Evolutionary conservation across 2,329 filamentous ascomycete genomes (phyloP), one percentile per base, ranked within the genome.

Genomic region (Aspergillus piperis): DNA sequence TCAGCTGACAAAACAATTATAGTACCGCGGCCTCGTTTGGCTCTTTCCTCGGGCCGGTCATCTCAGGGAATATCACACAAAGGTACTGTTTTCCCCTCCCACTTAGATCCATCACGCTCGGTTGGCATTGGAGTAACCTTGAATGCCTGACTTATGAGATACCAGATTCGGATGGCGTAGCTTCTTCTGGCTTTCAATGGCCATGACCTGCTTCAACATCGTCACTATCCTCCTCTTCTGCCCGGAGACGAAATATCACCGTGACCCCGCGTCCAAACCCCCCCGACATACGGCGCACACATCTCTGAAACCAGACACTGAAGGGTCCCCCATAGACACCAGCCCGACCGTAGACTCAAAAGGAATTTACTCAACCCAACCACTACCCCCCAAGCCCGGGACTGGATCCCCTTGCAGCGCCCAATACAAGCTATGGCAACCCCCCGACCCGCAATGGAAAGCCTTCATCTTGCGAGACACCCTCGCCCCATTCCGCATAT

Each of bases 151-250:
- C 15, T 11, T 8, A 30, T 11, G 6, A 7, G 2, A 5, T 13
- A 10, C 2, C 30, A 61, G 54, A 42, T 57, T 51, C 21, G 59
- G 54, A 4, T 61, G 59, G 59, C 48, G 54, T 5, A 61, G 59
- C 54, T 61, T 61, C 32, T 61, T 57, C 54, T 61, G 59, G 59
- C 54, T 61, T 21, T 57, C 54, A 5, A 15, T 57, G 8, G 59
- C 54, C 13, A 38, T 61, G 25, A 49, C 41, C n/a, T 41, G 13
- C 5, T 25, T 57, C 49, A 57, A 49, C 32, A 15, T 61, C 21
- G 15, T 57, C 23, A 41, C 27, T 13, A 11, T 57, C 7, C n/a
- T 53, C 0, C 13, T 52, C 41, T 50, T 19, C 49, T 54, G 32
- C 30, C 59, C 59, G 5, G 59, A 61, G 25, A 61, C 59, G 8